Evolutionary conservation across 306 rosid genomes (phyloP), one percentile per base, ranked within the genome.

Genomic region (Pterocarpus santalinus): DNA sequence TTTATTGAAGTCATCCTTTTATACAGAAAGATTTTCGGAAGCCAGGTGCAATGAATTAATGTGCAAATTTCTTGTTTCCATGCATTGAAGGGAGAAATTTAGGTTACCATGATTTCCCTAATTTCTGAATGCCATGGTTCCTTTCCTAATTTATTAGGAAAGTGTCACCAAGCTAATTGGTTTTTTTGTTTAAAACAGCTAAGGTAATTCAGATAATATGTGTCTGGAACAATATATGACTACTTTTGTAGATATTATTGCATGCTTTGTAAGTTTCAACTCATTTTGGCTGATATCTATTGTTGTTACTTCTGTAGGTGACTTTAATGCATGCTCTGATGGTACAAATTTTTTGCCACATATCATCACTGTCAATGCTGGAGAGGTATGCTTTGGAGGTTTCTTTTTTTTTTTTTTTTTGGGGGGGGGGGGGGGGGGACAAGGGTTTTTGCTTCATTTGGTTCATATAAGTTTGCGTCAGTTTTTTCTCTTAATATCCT

Each of bases 331-430:
- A 8, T 69, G 85, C 60, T 51, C 90, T 17, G 72, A 86, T 14
- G 98, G 98, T 30, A 89, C 90, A 73, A 84, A 81, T 77, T 92
- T 92, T 75, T 84, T 85, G 95, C 95, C 97, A 38, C 98, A 91
- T 80, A 84, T 95, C 80, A 91, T 95, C 75, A 84, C 87, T 15
- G 91, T 91, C 76, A 82, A 88, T 66, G 80, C 95, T 68, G 98
- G 95, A 34, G 95, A 95, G 98, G 98, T 95, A 86, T 11, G 89
- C 69, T 83, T 84, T n/a, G 65, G 65, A 41, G 53, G 5, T 1
- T 38, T 38, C 3, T 38, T 38, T 38, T 4, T 38, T 38, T 38
- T 38, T 4, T 38, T 38, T 38, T 38, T 38, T 38, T 43, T 8
- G 49, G 10, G 58, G 58, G 58, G 22, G 0, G 1, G 56, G 17